Percentiles rank a stretch among this genome's conserved stretches.
Evolutionary conservation across 768 basidiomycete genomes (phyloP).

Genomic region (Hericium erinaceus): DNA sequence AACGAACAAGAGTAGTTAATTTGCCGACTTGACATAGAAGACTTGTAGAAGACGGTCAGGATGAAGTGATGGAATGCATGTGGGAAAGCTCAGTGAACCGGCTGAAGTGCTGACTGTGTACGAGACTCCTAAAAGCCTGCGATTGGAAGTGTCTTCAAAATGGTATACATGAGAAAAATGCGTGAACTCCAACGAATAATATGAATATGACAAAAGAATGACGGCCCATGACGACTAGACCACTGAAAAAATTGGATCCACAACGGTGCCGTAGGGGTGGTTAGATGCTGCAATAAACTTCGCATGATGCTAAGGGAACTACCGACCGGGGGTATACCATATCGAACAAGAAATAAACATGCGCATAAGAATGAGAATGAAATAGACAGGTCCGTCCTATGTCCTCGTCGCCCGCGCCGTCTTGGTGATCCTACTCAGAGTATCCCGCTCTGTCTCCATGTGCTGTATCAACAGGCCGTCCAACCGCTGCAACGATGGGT

Average conservation of each 20-base stretch:
- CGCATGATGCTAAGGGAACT: background rate
- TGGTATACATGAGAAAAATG: background rate
- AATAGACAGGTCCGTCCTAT: conserved; percentile 4
- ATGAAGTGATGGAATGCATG: no score
- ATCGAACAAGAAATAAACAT: background rate
- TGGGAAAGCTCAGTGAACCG: no score
- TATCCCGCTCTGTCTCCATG: conserved; percentile 77
- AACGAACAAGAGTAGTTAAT: no score
- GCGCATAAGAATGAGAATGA: background rate
- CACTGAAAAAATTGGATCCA: background rate
- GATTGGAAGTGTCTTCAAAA: background rate
- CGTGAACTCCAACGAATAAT: background rate
- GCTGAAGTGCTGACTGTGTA: no score
- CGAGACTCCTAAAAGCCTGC: background rate
- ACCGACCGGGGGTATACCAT: background rate
- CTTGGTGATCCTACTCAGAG: conserved; percentile 64
- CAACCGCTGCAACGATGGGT: conserved; percentile 54
- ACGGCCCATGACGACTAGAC: background rate
- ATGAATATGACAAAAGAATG: background rate
- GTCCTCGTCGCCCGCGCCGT: conserved; percentile 17
- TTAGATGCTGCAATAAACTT: background rate
- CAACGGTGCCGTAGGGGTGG: background rate
- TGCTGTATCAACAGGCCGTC: conserved; percentile 79
- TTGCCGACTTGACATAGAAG: no score
- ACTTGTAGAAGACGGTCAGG: no score